These are phyloP conservation scores for Dorcoceras hygrometricum DNA, from an alignment of 257 asterid genomes.

Conservation along the genomic window DNA sequence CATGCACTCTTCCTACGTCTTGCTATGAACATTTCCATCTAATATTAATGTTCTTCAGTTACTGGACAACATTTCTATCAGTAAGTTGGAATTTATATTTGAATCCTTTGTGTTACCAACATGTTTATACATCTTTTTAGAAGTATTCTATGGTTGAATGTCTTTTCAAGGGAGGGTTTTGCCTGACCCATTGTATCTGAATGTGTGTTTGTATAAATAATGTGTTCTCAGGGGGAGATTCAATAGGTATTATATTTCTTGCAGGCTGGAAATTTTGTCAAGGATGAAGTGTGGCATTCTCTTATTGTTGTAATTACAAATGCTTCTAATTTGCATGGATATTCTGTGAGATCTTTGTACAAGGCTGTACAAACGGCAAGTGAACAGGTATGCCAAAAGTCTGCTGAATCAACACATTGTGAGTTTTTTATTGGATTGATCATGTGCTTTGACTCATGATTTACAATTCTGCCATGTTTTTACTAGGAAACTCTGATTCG, in stretches of 20 bases:
- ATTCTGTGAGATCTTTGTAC: constrained; percentile 77
- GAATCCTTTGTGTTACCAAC: neutral
- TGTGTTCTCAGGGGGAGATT: constrained; percentile 16
- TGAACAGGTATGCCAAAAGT: constrained; percentile 62
- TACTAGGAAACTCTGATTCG: constrained; percentile 86
- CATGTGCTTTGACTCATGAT: constrained; percentile 15
- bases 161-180: constrained; percentile 13
- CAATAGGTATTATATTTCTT: constrained; percentile 30
- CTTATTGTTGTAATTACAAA: constrained; percentile 84
- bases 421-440: constrained; percentile 11
- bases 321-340: constrained; percentile 91
- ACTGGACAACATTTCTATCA: no score
- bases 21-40: neutral
- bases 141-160: constrained; percentile 12
- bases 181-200: constrained; percentile 9
- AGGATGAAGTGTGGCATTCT: constrained; percentile 97
- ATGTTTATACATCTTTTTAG: neutral
- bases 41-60: no score
- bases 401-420: constrained; percentile 17
- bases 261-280: constrained; percentile 92
- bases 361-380: constrained; percentile 64
- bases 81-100: neutral
- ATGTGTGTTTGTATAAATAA: neutral
- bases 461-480: constrained; percentile 25
- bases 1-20: neutral